A percentile compares a stretch with the other conserved stretches of the same genome.
Evolutionary conservation across 176 grass and related monocot genomes (phyloP).

Genomic region (Bothriochloa decipiens): DNA sequence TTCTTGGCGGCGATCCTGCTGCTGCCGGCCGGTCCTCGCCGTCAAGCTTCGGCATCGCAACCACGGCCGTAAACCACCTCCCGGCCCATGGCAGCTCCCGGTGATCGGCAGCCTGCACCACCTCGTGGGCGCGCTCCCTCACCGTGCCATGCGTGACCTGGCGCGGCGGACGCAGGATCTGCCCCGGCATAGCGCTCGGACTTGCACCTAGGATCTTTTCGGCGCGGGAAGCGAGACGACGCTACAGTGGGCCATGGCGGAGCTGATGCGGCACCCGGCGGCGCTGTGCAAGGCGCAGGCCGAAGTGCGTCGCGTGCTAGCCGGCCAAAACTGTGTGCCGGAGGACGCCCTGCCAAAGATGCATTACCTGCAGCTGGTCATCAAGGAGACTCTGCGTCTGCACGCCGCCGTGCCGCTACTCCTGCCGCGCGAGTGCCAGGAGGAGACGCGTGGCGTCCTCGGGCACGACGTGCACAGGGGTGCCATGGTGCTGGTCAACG

Average conservation of each 20-base stretch:
- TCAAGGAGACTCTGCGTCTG: slow-evolving; percentile 46
- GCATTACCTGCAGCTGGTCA: slow-evolving; percentile 38
- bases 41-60: neutral
- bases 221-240: slow-evolving; percentile 40
- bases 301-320: slow-evolving; percentile 24
- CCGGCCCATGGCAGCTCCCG: slow-evolving; percentile 53
- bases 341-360: slow-evolving; percentile 17
- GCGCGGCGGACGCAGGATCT: too few relatives aligned
- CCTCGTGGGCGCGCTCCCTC: slow-evolving; percentile 48
- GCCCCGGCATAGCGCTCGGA: too few relatives aligned
- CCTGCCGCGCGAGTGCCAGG: slow-evolving; percentile 20
- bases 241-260: slow-evolving; percentile 48
- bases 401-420: slow-evolving; percentile 33
- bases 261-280: slow-evolving; percentile 36
- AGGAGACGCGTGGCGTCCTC: slow-evolving; percentile 2
- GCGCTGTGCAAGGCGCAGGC: slow-evolving; percentile 23
- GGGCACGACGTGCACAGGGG: slow-evolving; percentile 26
- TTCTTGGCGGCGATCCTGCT: slow-evolving; percentile 11
- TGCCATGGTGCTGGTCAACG: slow-evolving; percentile 41
- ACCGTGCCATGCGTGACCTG: slow-evolving; percentile 45
- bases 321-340: neutral
- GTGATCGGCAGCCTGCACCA: slow-evolving; percentile 57
- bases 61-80: slow-evolving; percentile 35
- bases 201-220: slow-evolving; percentile 43
- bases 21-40: slow-evolving; percentile 4